Conservation (phyloP, 192 early-diverging fungal species). For the Mortierella alpina region DNA sequence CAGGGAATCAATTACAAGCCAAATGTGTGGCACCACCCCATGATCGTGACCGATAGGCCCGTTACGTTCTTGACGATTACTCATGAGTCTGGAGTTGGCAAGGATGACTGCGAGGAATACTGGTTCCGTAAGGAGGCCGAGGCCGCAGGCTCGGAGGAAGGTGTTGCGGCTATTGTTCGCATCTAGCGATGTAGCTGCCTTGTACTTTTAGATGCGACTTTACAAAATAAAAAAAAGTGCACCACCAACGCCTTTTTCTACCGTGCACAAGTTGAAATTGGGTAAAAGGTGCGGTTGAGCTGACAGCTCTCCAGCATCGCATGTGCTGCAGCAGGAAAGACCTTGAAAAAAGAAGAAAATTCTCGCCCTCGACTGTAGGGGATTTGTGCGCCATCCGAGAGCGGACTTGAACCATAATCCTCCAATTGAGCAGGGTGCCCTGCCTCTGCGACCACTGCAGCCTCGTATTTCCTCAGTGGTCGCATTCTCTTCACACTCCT, state of each 20-base stretch:
- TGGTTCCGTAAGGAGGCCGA: constrained; percentile 48
- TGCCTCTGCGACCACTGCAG: too few relatives aligned
- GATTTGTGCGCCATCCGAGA: too few relatives aligned
- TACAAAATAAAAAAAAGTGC: background rate
- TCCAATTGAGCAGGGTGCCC: too few relatives aligned
- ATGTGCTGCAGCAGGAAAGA: too few relatives aligned
- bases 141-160: constrained; percentile 16
- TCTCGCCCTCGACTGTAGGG: too few relatives aligned
- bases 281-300: background rate
- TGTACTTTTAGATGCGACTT: background rate
- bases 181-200: background rate
- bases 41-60: constrained; percentile 67
- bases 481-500: too few relatives aligned
- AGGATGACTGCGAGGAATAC: constrained; percentile 80
- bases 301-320: too few relatives aligned
- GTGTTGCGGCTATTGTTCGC: constrained; percentile 27
- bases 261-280: background rate
- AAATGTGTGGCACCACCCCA: constrained; percentile 92
- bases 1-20: constrained; percentile 88
- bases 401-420: too few relatives aligned
- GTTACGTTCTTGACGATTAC: constrained; percentile 81
- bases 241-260: background rate
- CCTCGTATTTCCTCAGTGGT: too few relatives aligned
- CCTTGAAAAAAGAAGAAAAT: too few relatives aligned
- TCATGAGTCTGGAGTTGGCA: constrained; percentile 77